phyloP scores from a whole-genome alignment of 306 rosid species.

The Casuarina equisetifolia region DNA sequence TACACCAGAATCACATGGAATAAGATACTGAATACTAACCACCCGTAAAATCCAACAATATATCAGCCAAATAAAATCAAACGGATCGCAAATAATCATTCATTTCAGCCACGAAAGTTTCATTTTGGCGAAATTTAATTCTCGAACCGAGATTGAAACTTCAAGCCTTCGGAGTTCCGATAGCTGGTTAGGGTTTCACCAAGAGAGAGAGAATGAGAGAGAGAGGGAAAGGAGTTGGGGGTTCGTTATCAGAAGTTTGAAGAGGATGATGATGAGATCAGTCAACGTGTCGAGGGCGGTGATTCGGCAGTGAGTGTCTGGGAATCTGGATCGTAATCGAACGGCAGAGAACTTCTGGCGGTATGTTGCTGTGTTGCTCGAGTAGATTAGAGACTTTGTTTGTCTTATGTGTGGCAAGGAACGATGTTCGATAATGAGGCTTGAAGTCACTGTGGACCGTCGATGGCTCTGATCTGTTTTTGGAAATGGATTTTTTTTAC shows the following conservation, averaged over 20 bases:
- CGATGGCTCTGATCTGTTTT: too few relatives aligned
- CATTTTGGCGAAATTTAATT: neutral
- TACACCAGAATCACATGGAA: neutral
- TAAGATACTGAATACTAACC: neutral
- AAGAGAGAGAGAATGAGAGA: constrained; percentile 17
- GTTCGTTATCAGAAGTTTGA: constrained; percentile 15
- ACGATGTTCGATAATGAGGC: too few relatives aligned
- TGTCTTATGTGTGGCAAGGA: too few relatives aligned
- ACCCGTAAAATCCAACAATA: neutral
- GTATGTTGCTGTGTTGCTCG: neutral
- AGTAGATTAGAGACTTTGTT: neutral
- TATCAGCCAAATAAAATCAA: neutral
- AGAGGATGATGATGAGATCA: constrained; percentile 7
- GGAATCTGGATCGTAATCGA: neutral
- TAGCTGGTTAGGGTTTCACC: constrained; percentile 52
- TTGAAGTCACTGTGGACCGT: too few relatives aligned
- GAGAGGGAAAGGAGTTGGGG: constrained; percentile 19
- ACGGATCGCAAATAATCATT: neutral
- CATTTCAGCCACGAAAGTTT: neutral
- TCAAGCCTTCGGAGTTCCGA: constrained; percentile 3
- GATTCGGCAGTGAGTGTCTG: neutral
- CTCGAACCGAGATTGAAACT: constrained; percentile 38
- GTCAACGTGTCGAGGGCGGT: constrained; percentile 29
- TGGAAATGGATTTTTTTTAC: too few relatives aligned
- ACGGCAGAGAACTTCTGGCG: neutral